phyloP scores from a whole-genome alignment of 345 rosid genomes.

The Acer negundo region DNA sequence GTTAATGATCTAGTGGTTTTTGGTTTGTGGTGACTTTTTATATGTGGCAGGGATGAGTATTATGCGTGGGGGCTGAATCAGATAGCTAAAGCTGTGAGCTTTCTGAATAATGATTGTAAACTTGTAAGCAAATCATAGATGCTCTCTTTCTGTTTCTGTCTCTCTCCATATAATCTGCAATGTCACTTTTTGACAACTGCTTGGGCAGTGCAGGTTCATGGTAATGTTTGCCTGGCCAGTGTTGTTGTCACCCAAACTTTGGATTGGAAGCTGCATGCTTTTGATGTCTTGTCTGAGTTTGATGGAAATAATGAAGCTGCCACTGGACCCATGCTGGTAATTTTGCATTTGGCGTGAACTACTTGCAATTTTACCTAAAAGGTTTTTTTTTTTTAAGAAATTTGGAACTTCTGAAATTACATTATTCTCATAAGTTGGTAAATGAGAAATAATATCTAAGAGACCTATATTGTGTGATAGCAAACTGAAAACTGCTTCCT shows the following conservation, averaged over 20 bases:
- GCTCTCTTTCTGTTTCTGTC: background rate
- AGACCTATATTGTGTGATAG: background rate
- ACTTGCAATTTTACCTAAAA: background rate
- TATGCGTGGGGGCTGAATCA: slow-evolving; percentile 91
- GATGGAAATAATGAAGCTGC: slow-evolving; percentile 83
- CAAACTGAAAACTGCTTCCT: slow-evolving; percentile 3
- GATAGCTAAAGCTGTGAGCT: slow-evolving; percentile 98
- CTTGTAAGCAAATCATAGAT: slow-evolving; percentile 58
- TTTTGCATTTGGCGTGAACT: slow-evolving; percentile 18
- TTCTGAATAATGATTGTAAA: slow-evolving; percentile 96
- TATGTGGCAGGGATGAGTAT: slow-evolving; percentile 82
- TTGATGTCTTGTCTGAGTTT: slow-evolving; percentile 94
- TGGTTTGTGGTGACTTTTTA: slow-evolving; percentile 6
- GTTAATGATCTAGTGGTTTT: slow-evolving; percentile 4
- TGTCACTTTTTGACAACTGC: slow-evolving; percentile 16
- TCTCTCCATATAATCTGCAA: background rate
- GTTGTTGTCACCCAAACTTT: slow-evolving; percentile 93
- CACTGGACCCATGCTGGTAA: slow-evolving; percentile 97
- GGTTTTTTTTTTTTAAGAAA: no score
- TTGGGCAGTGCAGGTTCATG: slow-evolving; percentile 76
- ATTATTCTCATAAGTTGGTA: background rate
- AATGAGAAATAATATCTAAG: background rate
- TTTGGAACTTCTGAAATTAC: background rate
- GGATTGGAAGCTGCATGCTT: slow-evolving; percentile 99
- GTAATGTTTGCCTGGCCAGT: slow-evolving; percentile 91